Base-by-base conservation (phyloP, 768 basidiomycete species). In the Coprinopsis marcescibilis region DNA sequence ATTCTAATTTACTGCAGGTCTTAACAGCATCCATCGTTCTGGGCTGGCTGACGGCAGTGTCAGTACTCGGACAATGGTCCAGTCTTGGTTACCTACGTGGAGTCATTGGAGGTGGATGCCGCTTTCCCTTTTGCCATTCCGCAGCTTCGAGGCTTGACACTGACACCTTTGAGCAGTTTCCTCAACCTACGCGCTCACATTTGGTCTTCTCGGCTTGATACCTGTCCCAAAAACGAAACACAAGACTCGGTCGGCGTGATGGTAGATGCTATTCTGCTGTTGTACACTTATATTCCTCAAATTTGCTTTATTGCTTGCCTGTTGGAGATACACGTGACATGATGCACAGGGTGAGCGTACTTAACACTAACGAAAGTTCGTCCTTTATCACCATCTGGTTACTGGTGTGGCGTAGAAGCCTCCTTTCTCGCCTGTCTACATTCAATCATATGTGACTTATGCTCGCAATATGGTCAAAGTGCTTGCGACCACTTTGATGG, bases 131-230 rank as follows among this genome's bases (percentile, higher is more conserved):
- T 6, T 19, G 24, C 27, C 35, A 36, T 3, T 13, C 42, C 24
- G 15, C 32, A 30, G n/a, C 34, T 17, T 17, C 14, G 15, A 26
- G 33, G 21, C 34, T 41, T 43, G 32, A 43, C 15, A 43, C 12
- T 48, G 24, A 32, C 11, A 13, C 13, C 27, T 14, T 34, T 29
- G 6, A 26, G 21, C 54, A 89, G 86, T 83, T 10, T 80, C 78
- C 10, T 82, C 80, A 8, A 60, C 86, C 37, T 89, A 89, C 54
- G 78, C 78, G 6, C 69, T 87, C 33, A 68, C 68, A 15, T 85
- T 89, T 57, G 87, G 87, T n/a, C 61, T 87, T 27, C 73, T 89
- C 47, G 87, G 85, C 2, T 68, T 89, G 17, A 65, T 89, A 43
- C 83, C 85, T 12, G 75, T 76, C 20, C 85, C 85, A 11, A 76